These are phyloP conservation scores for Starmerella sp. DNA, from an alignment of 805 yeast species.

Conservation along the genomic window DNA sequence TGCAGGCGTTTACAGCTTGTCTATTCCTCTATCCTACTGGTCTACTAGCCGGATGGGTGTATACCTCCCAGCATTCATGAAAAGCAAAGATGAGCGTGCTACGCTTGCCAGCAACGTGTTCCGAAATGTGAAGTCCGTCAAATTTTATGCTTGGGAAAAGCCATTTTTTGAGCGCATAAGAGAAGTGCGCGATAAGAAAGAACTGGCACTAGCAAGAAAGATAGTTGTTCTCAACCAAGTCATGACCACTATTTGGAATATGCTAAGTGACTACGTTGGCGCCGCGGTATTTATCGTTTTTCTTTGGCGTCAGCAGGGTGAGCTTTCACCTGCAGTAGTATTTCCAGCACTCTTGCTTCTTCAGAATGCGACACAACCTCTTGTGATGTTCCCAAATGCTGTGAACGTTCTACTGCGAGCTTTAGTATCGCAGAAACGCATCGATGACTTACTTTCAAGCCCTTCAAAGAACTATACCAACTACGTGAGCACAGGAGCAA, in stretches of 20 bases:
- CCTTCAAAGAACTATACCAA: constrained; percentile 68
- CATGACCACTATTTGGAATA: constrained; percentile 36
- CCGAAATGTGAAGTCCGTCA: constrained; percentile 80
- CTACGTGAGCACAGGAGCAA: constrained; percentile 34
- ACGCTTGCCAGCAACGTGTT: constrained; percentile 75
- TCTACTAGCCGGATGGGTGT: constrained; percentile 48
- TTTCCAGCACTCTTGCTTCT: constrained; percentile 48
- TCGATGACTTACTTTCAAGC: constrained; percentile 57
- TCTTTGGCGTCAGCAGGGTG: constrained; percentile 47
- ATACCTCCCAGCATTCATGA: constrained; percentile 72
- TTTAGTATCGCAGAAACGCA: constrained; percentile 44
- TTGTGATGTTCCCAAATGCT: constrained; percentile 81
- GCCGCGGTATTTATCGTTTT: constrained; percentile 81
- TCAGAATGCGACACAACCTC: constrained; percentile 74
- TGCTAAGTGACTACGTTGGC: constrained; percentile 77
- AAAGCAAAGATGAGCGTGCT: constrained; percentile 78
- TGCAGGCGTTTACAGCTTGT: constrained; percentile 56
- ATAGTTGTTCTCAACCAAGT: constrained; percentile 49
- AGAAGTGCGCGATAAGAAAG: constrained; percentile 72
- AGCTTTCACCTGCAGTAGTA: constrained; percentile 78
- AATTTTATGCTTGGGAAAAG: constrained; percentile 89
- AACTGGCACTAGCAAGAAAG: constrained; percentile 54
- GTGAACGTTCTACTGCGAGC: constrained; percentile 77
- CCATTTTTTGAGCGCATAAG: constrained; percentile 66
- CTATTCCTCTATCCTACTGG: constrained; percentile 65